Base-by-base conservation (phyloP, 164 flowering plant species). In the Dillenia turbinata region DNA sequence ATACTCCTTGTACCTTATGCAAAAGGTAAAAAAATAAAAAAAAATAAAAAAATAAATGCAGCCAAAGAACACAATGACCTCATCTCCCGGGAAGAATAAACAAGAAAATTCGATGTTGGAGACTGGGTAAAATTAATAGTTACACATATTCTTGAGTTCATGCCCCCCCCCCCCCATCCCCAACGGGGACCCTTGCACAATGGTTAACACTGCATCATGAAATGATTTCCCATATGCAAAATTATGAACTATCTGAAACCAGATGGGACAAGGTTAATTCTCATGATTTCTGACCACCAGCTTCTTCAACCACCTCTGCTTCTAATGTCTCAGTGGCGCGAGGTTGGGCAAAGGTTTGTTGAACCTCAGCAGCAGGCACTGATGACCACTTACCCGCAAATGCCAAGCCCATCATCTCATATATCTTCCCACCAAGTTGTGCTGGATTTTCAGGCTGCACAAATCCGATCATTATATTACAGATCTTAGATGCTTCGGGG, bases 401-500 rank as follows among this genome's bases (percentile, higher is more conserved):
- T 49, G 96, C 97, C 75, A 80, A 59, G 44, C 79, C 77, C 97
- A 95, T 91, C 99, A 95, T 89, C 79, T 85, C 96, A 54, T 95
- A 92, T 64, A 95, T 91, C 77, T 95, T 95, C n/a, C 90, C 96
- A 52, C 97, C 94, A 45, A 95, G 90, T 64, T 95, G 78, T 0
- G 97, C 82, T 17, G 99, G 99, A 76, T 88, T 85, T 55, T 95
- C 99, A 52, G 97, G 96, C 99, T 95, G 92, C 75, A 75, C 6
- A 22, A 59, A 58, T 13, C 50, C 62, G 16, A 33, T 7, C 47
- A 69, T 49, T 9, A 26, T n/a, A 49, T 49, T 19, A 33, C 61
- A 62, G 12, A 44, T 19, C 7, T 33, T 33, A 33, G 40, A 33
- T 4, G 40, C 40, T 33, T 33, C 4, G 40, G 6, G 7, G 40